Evolutionary conservation across 75 land plant species (phyloP), one percentile per base, ranked within the genome.

Genomic region (Pseudotsuga menziesii): DNA sequence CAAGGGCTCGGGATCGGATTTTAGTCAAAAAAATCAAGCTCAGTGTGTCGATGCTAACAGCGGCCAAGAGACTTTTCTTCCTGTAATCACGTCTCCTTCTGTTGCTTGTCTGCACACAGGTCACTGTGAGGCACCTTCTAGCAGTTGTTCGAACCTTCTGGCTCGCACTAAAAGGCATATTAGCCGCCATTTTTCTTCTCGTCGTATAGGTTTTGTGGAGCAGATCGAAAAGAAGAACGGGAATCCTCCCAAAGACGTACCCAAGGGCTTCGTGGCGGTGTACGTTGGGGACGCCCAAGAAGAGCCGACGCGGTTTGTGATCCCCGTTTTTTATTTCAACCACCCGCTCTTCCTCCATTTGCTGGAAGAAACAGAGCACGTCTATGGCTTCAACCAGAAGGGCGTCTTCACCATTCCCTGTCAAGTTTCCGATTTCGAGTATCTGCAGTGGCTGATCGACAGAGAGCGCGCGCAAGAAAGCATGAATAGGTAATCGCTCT

Each of bases 231-330:
- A 44, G 8, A 35, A 14, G 16, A 64, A 15, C 15, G 32, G 6
- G 13, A 15, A 29, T 6, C 69, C 36, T 64, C 23, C 72, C 29
- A 64, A 5, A 74, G 35, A 75, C 63, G 89, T 83, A 2, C 91
- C 96, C 27, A 89, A 87, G 56, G 96, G 96, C 3, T 84, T 78
- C 57, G 57, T 93, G 77, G 91, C 87, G 15, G 88, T 93, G 57
- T 91, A 87, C 76, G 96, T 91, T 44, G 93, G 91, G 1, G 84
- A 84, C 9, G 80, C 78, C 41, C n/a, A 73, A 26, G 69, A 64
- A 29, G 69, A 64, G 5, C 78, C 39, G 23, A 76, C 41, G 22
- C 73, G 92, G 20, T 84, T 81, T 57, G 22, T 88, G 23, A 88
- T 91, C 59, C 92, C 92, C 6, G 88, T 91, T 55, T 63, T 86